phyloP scores from a whole-genome alignment of 1,284 basidiomycete species.

The Malassezia cuniculi region DNA sequence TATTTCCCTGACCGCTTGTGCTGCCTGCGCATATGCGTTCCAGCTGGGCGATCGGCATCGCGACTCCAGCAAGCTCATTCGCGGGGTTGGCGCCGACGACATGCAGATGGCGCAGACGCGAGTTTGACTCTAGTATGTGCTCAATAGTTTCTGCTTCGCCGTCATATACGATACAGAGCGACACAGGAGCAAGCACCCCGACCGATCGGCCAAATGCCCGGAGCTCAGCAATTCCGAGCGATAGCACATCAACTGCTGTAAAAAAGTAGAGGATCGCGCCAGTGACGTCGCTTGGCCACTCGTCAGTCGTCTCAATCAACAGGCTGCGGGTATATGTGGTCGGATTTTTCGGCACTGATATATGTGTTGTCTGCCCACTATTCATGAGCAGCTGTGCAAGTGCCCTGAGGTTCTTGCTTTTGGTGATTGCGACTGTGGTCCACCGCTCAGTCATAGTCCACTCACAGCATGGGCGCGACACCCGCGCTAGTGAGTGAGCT shows the following conservation, averaged over 20 bases:
- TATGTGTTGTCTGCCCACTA: not conserved
- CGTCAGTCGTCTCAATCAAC: constrained; percentile 16
- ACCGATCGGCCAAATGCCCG: constrained; percentile 14
- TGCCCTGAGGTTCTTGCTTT: no score
- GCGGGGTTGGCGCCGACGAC: constrained; percentile 13
- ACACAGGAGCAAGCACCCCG: not conserved
- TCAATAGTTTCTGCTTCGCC: not conserved
- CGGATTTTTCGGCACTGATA: not conserved
- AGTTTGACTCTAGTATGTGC: constrained; percentile 7
- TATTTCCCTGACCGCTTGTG: no score
- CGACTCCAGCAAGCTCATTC: constrained; percentile 16
- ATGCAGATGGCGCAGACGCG: constrained; percentile 10
- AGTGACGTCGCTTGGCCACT: not conserved
- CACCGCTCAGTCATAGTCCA: constrained; percentile 21
- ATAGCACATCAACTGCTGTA: constrained; percentile 1
- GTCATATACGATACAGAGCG: not conserved
- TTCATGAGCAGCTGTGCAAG: not conserved
- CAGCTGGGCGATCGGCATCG: constrained; percentile 17
- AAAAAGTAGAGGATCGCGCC: not conserved
- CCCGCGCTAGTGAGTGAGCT: constrained; percentile 20
- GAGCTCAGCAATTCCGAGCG: constrained; percentile 11
- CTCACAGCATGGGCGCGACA: constrained; percentile 20
- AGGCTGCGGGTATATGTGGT: constrained; percentile 10
- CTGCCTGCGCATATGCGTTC: constrained; percentile 18
- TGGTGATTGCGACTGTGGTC: constrained; percentile 17